phyloP scores from a whole-genome alignment of 768 basidiomycete species.

The Plicaturopsis crispa region DNA sequence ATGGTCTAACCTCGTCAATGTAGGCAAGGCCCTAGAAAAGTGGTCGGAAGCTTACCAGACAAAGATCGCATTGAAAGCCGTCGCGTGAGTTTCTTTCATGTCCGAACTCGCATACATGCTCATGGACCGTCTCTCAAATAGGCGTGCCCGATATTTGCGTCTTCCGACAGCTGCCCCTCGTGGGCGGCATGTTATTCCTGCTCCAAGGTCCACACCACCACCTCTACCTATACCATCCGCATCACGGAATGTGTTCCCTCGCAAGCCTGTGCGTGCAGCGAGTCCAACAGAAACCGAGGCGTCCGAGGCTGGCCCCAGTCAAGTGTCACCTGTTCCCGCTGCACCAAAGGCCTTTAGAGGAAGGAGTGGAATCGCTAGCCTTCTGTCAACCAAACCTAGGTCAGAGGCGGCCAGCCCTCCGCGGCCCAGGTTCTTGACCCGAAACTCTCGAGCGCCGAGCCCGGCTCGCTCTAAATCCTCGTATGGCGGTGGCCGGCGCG shows the following conservation, averaged over 20 bases:
- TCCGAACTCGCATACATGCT: constrained; percentile 3
- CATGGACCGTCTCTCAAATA: constrained; percentile 19
- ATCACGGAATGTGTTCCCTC: constrained; percentile 22
- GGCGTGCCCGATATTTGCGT: constrained; percentile 77
- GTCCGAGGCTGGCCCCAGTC: constrained; percentile 19
- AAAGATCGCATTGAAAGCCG: constrained; percentile 70
- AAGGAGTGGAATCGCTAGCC: constrained; percentile 28
- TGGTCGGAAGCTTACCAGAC: constrained; percentile 68
- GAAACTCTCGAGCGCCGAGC: constrained; percentile 25
- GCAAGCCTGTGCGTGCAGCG: constrained; percentile 16
- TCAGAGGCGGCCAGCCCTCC: constrained; percentile 17
- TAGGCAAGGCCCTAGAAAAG: constrained; percentile 37
- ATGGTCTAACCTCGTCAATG: constrained; percentile 31
- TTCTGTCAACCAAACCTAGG: constrained; percentile 23
- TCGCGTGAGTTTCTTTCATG: constrained; percentile 53
- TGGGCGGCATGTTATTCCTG: too few species aligned
- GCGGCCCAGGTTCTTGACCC: constrained; percentile 26
- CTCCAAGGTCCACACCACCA: constrained; percentile 20
- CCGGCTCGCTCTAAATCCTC: constrained; percentile 26
- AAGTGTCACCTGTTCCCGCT: constrained; percentile 9
- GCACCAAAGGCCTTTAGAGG: constrained; percentile 17
- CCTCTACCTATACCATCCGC: constrained; percentile 16
- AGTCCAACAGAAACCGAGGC: constrained; percentile 22
- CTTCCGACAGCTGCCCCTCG: constrained; percentile 52
- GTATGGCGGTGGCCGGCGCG: constrained; percentile 11